A percentile compares a stretch with the other conserved stretches of the same genome.
Evolutionary conservation across 306 rosid species (phyloP).

Genomic region (Elaeagnus macrophylla): DNA sequence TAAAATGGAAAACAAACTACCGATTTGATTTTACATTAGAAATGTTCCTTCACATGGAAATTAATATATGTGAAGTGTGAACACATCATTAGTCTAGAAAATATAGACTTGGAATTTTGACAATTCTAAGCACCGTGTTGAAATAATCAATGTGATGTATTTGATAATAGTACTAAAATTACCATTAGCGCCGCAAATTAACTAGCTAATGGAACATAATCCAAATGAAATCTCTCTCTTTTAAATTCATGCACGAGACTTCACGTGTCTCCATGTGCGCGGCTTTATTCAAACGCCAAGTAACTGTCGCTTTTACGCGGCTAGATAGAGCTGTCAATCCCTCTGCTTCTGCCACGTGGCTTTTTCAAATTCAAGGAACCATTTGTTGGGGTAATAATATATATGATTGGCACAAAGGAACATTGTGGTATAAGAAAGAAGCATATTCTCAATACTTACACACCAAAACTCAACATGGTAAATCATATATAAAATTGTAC

Average conservation of each 20-base stretch:
- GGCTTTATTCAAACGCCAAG: constrained; percentile 12
- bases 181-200: background rate
- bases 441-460: too few relatives aligned
- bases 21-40: too few relatives aligned
- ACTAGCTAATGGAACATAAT: background rate
- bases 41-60: too few relatives aligned
- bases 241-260: constrained; percentile 3
- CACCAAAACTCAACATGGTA: background rate
- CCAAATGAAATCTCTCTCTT: background rate
- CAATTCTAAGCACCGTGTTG: background rate
- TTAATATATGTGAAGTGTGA: too few relatives aligned
- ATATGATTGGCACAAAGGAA: too few relatives aligned
- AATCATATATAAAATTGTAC: background rate
- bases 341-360: constrained; percentile 24
- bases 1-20: too few relatives aligned
- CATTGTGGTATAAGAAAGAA: too few relatives aligned
- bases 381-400: background rate
- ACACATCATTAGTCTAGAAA: too few relatives aligned
- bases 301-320: constrained; percentile 15
- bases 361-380: background rate
- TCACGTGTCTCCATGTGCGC: constrained; percentile 33
- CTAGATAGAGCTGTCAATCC: constrained; percentile 10
- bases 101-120: background rate
- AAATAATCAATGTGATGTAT: background rate
- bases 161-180: too few relatives aligned